A percentile compares a stretch with the other conserved stretches of the same genome.
These are phyloP conservation scores for Torrubiella hemipterigena DNA, from an alignment of 2,329 filamentous ascomycete genomes.

Conservation along the genomic window DNA sequence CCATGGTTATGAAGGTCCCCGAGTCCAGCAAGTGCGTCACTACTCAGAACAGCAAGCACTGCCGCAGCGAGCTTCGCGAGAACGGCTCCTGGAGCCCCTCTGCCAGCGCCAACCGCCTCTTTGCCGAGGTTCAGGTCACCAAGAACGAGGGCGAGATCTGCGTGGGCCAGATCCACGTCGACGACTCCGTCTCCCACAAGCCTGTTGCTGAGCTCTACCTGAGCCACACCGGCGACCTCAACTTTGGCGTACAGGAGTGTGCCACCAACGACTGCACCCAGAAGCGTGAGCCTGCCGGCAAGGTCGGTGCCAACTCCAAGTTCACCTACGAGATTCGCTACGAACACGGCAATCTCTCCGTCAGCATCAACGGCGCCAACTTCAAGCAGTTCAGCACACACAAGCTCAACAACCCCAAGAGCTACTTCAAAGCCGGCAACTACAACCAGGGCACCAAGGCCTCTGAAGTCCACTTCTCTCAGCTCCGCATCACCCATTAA, in stretches of 20 bases:
- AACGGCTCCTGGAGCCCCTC: constrained; percentile 18
- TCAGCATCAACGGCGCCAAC: constrained; percentile 16
- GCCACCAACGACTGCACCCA: constrained; percentile 15
- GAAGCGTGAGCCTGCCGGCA: constrained; percentile 17
- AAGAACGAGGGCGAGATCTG: constrained; percentile 22
- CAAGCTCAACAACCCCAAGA: constrained; percentile 15
- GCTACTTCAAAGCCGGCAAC: constrained; percentile 26
- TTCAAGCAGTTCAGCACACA: constrained; percentile 14
- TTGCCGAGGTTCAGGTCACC: constrained; percentile 17
- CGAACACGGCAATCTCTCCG: constrained; percentile 17
- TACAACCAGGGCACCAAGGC: constrained; percentile 20
- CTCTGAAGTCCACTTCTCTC: constrained; percentile 13
- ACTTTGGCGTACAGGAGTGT: constrained; percentile 25
- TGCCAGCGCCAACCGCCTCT: constrained; percentile 18
- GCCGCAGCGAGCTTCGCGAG: constrained; percentile 29
- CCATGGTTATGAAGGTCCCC: too few relatives aligned
- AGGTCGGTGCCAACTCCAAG: constrained; percentile 16
- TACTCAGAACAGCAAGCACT: constrained; percentile 26
- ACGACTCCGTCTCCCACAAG: constrained; percentile 22
- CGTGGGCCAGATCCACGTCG: constrained; percentile 26
- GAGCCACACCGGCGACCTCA: constrained; percentile 18
- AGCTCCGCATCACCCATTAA: constrained; percentile 10
- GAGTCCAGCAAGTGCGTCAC: neutral
- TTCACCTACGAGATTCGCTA: constrained; percentile 27
- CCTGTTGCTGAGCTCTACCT: constrained; percentile 27